These are phyloP conservation scores for Tremella mesenterica DNA, from an alignment of 768 basidiomycete genomes.

Conservation along the genomic window DNA sequence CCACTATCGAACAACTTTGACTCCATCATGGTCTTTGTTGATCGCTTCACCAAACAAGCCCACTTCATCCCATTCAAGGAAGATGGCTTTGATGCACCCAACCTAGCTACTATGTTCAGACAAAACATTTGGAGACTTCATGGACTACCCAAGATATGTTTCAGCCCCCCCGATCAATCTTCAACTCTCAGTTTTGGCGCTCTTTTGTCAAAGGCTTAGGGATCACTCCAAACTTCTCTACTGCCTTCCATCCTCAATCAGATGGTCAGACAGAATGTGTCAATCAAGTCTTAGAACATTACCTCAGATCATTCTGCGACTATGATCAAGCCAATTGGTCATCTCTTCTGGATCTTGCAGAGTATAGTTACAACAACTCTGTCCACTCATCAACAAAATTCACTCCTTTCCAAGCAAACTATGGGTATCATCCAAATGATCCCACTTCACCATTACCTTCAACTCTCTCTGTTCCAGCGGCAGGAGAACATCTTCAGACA, in stretches of 20 bases:
- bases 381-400: background rate
- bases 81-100: background rate
- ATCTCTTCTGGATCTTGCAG: background rate
- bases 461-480: slow-evolving; percentile 45
- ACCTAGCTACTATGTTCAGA: background rate
- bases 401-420: background rate
- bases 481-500: background rate
- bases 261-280: slow-evolving; percentile 48
- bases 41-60: slow-evolving; percentile 46
- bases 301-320: background rate
- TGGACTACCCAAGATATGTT: slow-evolving; percentile 6
- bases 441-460: slow-evolving; percentile 43
- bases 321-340: slow-evolving; percentile 4
- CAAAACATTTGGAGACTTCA: slow-evolving; percentile 1
- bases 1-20: slow-evolving; percentile 42
- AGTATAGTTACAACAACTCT: slow-evolving; percentile 1
- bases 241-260: slow-evolving; percentile 49
- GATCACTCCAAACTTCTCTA: slow-evolving; percentile 34
- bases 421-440: slow-evolving; percentile 1
- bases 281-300: slow-evolving; percentile 47
- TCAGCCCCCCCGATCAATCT: slow-evolving; percentile 1
- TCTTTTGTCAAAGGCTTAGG: slow-evolving; percentile 5
- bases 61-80: slow-evolving; percentile 47
- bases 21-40: slow-evolving; percentile 45
- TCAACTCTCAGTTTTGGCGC: background rate